A percentile compares a stretch with the other conserved stretches of the same genome.
Conservation (phyloP, 1,284 basidiomycete genomes). For the Heterobasidion annosum region DNA sequence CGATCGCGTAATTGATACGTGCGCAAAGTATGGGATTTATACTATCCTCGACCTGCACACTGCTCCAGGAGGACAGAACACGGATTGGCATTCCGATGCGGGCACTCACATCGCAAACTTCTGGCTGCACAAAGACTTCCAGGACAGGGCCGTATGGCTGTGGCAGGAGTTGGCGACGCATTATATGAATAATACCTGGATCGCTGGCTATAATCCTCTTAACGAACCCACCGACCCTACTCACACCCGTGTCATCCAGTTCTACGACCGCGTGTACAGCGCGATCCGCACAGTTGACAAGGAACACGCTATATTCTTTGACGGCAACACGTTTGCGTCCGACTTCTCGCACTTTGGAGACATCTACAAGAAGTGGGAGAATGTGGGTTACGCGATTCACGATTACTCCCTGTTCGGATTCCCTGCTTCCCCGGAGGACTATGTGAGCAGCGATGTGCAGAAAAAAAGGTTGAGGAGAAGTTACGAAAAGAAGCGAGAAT, state of each 20-base stretch:
- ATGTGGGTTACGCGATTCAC: constrained; percentile 70
- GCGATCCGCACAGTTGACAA: constrained; percentile 60
- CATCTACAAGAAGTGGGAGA: constrained; percentile 41
- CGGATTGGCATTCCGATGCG: constrained; percentile 44
- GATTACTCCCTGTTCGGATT: constrained; percentile 70
- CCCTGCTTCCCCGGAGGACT: constrained; percentile 46
- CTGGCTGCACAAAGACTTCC: constrained; percentile 72
- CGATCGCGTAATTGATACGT: constrained; percentile 50
- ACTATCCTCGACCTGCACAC: constrained; percentile 57
- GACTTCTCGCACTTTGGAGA: constrained; percentile 70
- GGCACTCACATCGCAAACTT: constrained; percentile 50
- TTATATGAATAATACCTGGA: constrained; percentile 61
- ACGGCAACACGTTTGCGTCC: constrained; percentile 69
- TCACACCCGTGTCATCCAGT: constrained; percentile 40
- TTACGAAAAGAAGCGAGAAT: constrained; percentile 59
- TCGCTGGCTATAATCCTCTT: constrained; percentile 65
- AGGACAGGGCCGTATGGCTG: constrained; percentile 61
- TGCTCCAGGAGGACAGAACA: constrained; percentile 52
- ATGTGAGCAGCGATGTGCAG: constrained; percentile 45
- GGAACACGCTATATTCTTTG: constrained; percentile 57
- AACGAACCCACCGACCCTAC: constrained; percentile 69
- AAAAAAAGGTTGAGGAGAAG: constrained; percentile 37
- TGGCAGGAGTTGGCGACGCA: constrained; percentile 62
- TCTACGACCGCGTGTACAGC: constrained; percentile 57
- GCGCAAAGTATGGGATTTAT: constrained; percentile 49